Evolutionary conservation across 1,139 yeast genomes (phyloP), one percentile per base, ranked within the genome.

Genomic region (Meyerozyma sp.): DNA sequence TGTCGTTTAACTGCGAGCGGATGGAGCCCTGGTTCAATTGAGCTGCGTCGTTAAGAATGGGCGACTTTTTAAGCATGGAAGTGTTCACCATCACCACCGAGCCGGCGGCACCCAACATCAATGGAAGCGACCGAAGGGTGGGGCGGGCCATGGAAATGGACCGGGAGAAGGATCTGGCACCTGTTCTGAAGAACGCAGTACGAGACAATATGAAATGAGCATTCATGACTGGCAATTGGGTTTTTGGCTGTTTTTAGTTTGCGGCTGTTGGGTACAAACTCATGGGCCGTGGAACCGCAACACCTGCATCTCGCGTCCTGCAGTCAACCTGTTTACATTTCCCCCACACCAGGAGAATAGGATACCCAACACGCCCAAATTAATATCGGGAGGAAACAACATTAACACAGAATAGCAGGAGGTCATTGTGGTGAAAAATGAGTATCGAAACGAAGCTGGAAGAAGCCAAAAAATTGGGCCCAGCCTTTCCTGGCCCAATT

Each of bases 71-170:
- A 23, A 34, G 11, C 16, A 32, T 9, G 26, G 25, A 20, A 10
- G 25, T 18, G 37, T 18, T 34, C n/a, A 34, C 26, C 26, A 34
- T 18, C n/a, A 18, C 13, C 9, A 34, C 26, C 26, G 37, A 34
- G n/a, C 37, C 37, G 26, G 26, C 16, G 4, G 37, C 37, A 34
- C 37, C 37, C 37, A 34, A 34, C 37, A 34, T 20, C 4, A 34
- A 11, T 13, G 37, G 37, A 11, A 34, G 26, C 26, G 16, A n/a
- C 13, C 37, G 11, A n/a, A 34, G 13, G 3, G 26, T n/a, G 26
- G 37, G 37, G 26, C 37, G 26, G 11, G 26, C 37, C 26, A 18
- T 20, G n/a, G n/a, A 21, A 34, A 34, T 10, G 11, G 37, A 20
- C 16, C 37, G n/a, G 11, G 37, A 18, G 37, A 34, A 34, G 14